Base-by-base conservation (phyloP, 1,139 yeast genomes). In the Petasospora fabianii region DNA sequence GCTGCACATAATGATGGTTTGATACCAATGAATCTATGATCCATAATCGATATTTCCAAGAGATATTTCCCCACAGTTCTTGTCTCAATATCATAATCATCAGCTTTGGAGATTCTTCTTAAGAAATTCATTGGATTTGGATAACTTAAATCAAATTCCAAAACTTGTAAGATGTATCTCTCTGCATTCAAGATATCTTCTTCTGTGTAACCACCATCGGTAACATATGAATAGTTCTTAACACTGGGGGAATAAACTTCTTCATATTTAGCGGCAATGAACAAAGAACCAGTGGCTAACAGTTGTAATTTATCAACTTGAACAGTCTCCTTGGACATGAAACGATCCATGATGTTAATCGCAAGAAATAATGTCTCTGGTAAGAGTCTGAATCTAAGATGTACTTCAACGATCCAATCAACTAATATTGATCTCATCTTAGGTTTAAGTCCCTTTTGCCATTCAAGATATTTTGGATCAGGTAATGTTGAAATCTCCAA, bases 321-420 rank as follows among this genome's bases (percentile, higher is more conserved):
- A 26, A 88, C 92, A 37, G 73, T 73, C 52, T 84, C 88, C 43
- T 73, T 66, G 11, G 94, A 79, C 78, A 92, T 75, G 63, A 86
- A 88, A 49, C 97, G 68, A 63, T 90, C 98, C 83, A 90, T 82
- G 45, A 87, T 67, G 62, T 88, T 88, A 42, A 87, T 83, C 5
- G 97, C 88, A 42, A 90, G 70, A 55, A 81, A 86, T 46, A 90
- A 71, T 6, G 96, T 86, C 63, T 90, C 97, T 1, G 96, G 96
- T 36, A 86, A 69, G 48, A 90, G 71, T 51, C 94, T 74, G 63
- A 90, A 90, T 56, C 87, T 76, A 48, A 80, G 69, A 64, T 90
- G 97, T 61, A 90, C 94, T 60, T 88, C 96, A 14, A 88, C 88
- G 49, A 90, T 71, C 97, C 97, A 90, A 62, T 92, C 97, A 18